A percentile compares a stretch with the other conserved stretches of the same genome.
These are phyloP conservation scores for Mrakia frigida DNA, from an alignment of 768 basidiomycete species.

Conservation along the genomic window DNA sequence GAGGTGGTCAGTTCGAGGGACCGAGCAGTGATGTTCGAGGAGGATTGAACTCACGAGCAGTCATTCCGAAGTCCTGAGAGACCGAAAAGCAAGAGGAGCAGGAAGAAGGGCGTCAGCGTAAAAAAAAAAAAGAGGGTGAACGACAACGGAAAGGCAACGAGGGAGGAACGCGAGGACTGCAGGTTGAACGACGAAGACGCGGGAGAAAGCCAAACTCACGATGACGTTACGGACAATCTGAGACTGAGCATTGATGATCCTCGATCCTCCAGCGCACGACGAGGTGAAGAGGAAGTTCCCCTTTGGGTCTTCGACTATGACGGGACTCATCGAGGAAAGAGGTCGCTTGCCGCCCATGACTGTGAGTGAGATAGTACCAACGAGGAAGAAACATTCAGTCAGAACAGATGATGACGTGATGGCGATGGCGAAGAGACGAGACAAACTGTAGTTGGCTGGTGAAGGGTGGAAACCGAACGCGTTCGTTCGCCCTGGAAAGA, in stretches of 20 bases:
- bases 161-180: too few species aligned
- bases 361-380: not conserved
- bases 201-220: not conserved
- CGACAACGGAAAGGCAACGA: too few species aligned
- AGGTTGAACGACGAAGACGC: not conserved
- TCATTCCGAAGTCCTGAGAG: slow-evolving; percentile 21
- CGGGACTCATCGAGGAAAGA: slow-evolving; percentile 40
- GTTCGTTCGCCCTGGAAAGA: slow-evolving; percentile 34
- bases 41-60: slow-evolving; percentile 4
- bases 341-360: slow-evolving; percentile 46
- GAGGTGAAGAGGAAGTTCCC: slow-evolving; percentile 45
- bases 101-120: not conserved
- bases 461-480: slow-evolving; percentile 41
- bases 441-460: slow-evolving; percentile 29
- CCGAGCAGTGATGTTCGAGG: not conserved
- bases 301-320: slow-evolving; percentile 46
- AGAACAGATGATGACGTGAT: not conserved
- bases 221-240: slow-evolving; percentile 25
- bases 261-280: slow-evolving; percentile 26
- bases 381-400: not conserved
- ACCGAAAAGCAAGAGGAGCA: not conserved
- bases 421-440: not conserved
- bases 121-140: too few species aligned
- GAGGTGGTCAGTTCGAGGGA: not conserved
- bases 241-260: slow-evolving; percentile 27